A percentile compares a stretch with the other conserved stretches of the same genome.
Conservation (phyloP, 306 rosid species). For the Cucumis melo region DNA sequence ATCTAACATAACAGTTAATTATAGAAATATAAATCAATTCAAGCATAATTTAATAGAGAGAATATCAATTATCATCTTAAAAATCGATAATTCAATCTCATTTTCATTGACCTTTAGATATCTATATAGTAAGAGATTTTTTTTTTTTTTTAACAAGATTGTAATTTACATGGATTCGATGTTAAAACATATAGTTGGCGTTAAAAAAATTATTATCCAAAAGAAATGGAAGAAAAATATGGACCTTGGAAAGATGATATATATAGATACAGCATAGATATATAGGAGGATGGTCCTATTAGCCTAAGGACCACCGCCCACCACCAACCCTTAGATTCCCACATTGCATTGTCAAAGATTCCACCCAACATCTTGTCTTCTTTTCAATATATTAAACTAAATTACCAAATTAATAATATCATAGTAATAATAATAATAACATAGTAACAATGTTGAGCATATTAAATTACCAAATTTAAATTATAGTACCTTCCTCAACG, state of each 20-base stretch:
- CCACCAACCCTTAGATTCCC: constrained; percentile 1
- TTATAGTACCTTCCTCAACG: too few relatives aligned
- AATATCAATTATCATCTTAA: too few relatives aligned
- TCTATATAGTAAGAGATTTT: too few relatives aligned
- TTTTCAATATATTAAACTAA: not conserved
- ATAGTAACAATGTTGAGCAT: not conserved
- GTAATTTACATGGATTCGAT: not conserved
- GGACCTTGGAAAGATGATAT: not conserved
- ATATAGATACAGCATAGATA: not conserved
- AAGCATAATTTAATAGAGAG: too few relatives aligned
- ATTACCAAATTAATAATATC: too few relatives aligned
- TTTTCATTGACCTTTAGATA: too few relatives aligned
- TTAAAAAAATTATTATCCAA: not conserved
- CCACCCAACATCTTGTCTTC: not conserved
- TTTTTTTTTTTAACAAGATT: too few relatives aligned
- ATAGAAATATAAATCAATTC: too few relatives aligned
- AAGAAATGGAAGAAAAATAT: not conserved
- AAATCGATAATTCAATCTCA: too few relatives aligned
- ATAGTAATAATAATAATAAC: too few relatives aligned
- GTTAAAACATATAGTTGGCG: not conserved
- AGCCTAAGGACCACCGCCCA: constrained; percentile 1
- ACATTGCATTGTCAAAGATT: constrained; percentile 1
- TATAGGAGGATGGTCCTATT: not conserved
- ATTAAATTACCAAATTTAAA: too few relatives aligned
- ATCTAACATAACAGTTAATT: too few relatives aligned